phyloP scores from a whole-genome alignment of 2,329 filamentous ascomycete genomes.

The Ophiostoma pallidulum region DNA sequence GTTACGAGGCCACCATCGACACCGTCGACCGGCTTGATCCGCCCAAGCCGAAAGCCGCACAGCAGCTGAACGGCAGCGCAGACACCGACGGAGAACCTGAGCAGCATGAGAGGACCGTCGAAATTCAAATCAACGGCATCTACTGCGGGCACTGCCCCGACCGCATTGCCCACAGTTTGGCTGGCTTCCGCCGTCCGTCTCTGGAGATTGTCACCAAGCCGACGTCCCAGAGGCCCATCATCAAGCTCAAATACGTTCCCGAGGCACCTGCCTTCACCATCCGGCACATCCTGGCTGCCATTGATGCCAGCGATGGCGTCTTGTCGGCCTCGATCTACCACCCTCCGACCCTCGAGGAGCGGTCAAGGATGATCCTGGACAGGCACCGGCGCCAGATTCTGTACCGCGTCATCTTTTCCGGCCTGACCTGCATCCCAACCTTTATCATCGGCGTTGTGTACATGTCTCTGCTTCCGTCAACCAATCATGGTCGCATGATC shows the following conservation, averaged over 20 bases:
- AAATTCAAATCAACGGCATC: conserved; percentile 60
- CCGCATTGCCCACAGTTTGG: conserved; percentile 45
- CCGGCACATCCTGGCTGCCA: conserved; percentile 59
- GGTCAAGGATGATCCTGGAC: conserved; percentile 61
- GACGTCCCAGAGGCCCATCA: conserved; percentile 52
- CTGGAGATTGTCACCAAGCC: conserved; percentile 46
- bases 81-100: background rate
- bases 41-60: conserved; percentile 15
- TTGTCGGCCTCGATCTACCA: conserved; percentile 66
- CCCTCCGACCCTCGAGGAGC: conserved; percentile 73
- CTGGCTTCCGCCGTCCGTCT: conserved; percentile 37
- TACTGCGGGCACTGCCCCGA: conserved; percentile 64
- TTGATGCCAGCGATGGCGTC: conserved; percentile 54
- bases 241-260: conserved; percentile 64
- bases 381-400: conserved; percentile 61
- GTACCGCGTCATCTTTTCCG: conserved; percentile 59
- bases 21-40: conserved; percentile 32
- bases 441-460: conserved; percentile 84
- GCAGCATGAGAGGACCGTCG: conserved; percentile 42
- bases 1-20: conserved; percentile 55
- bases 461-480: conserved; percentile 66
- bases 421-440: conserved; percentile 65
- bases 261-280: conserved; percentile 61
- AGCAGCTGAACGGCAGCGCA: background rate
- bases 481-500: conserved; percentile 49